These are phyloP conservation scores for Dentipellis sp. DNA, from an alignment of 768 basidiomycete genomes.

Conservation along the genomic window DNA sequence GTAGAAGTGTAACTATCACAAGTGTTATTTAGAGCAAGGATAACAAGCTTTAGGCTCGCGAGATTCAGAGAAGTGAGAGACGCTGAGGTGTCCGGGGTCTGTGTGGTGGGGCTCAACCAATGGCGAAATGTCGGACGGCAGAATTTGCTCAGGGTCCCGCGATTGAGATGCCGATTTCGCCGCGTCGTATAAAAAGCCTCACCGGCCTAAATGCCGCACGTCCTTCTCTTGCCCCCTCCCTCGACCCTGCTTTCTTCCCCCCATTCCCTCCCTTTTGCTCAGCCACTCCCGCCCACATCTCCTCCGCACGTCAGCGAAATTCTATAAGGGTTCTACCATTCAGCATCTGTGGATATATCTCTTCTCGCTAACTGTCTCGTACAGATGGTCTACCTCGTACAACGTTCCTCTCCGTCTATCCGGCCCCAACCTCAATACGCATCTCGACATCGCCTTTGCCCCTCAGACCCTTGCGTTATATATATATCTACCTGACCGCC, in stretches of 20 bases:
- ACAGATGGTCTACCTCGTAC: too few relatives aligned
- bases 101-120: not conserved
- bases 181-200: not conserved
- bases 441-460: too few relatives aligned
- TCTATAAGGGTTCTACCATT: too few relatives aligned
- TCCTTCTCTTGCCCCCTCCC: not conserved
- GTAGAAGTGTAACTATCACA: not conserved
- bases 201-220: not conserved
- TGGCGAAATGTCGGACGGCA: not conserved
- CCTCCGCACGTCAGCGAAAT: too few relatives aligned
- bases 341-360: too few relatives aligned
- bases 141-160: not conserved
- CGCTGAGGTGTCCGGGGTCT: not conserved
- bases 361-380: too few relatives aligned
- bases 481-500: too few relatives aligned
- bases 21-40: not conserved
- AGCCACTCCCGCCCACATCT: not conserved
- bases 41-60: not conserved
- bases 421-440: too few relatives aligned
- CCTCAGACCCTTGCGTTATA: too few relatives aligned
- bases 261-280: not conserved
- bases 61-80: not conserved
- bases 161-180: not conserved
- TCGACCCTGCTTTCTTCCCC: not conserved
- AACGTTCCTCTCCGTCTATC: too few relatives aligned